Evolutionary conservation across 495 filamentous ascomycete genomes (phyloP).

Genomic region (Penicillium cataractarum): DNA sequence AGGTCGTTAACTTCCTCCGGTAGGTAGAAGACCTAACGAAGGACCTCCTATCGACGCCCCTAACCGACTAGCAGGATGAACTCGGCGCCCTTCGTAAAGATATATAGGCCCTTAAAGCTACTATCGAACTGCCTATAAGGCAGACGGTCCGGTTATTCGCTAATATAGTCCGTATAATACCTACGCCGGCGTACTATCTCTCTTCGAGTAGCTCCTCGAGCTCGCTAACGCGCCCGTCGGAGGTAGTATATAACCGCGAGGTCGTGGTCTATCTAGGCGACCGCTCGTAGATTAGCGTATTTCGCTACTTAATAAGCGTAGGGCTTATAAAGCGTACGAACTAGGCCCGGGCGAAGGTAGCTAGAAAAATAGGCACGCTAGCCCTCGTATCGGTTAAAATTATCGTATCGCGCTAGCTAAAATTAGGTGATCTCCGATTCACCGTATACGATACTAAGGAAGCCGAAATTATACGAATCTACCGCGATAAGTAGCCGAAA

Average conservation of each 20-base stretch:
- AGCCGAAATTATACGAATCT: background rate
- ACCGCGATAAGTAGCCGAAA: background rate
- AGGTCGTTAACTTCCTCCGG: background rate
- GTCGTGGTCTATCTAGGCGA: background rate
- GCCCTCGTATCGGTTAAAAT: background rate
- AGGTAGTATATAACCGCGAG: background rate
- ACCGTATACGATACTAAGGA: background rate
- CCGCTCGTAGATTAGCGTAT: background rate
- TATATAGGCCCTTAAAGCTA: background rate
- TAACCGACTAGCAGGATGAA: background rate
- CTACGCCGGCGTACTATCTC: background rate
- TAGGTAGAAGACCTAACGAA: background rate
- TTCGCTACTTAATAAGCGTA: background rate
- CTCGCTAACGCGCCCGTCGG: background rate
- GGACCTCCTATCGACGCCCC: background rate
- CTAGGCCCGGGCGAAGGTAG: background rate
- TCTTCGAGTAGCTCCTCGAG: background rate
- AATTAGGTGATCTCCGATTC: conserved; percentile 2
- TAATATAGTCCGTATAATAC: background rate
- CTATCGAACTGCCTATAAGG: background rate
- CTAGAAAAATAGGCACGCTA: background rate
- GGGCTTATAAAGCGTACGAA: background rate
- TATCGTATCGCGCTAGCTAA: background rate
- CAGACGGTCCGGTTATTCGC: background rate
- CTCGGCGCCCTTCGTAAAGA: background rate